These are phyloP conservation scores for Dactylellina cionopaga DNA, from an alignment of 2,329 filamentous ascomycete species.

Conservation along the genomic window DNA sequence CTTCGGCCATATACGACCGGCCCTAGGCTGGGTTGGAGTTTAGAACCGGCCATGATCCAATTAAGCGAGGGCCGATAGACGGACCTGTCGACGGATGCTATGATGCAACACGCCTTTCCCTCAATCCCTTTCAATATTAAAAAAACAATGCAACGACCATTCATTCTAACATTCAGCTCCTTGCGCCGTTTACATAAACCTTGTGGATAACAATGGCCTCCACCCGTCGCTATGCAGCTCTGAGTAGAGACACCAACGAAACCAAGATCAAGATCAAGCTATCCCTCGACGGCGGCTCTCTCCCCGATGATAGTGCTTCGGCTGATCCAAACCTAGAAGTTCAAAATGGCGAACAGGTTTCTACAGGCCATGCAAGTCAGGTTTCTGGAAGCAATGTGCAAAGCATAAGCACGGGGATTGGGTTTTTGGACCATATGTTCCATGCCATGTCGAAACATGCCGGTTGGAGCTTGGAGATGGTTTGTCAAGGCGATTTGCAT, in stretches of 20 bases:
- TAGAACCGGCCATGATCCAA: background rate
- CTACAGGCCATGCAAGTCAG: constrained; percentile 80
- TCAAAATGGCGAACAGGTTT: constrained; percentile 59
- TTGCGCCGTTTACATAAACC: background rate
- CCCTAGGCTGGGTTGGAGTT: too few species aligned
- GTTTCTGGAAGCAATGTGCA: constrained; percentile 85
- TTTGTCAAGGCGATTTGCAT: constrained; percentile 88
- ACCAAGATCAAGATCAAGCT: constrained; percentile 94
- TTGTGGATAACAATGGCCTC: constrained; percentile 18
- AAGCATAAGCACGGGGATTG: constrained; percentile 89
- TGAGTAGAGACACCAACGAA: constrained; percentile 94
- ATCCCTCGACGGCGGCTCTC: constrained; percentile 89
- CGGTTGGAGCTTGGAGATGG: constrained; percentile 87
- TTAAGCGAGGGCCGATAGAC: constrained; percentile 49
- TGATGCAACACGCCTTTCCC: constrained; percentile 17
- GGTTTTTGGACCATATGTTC: constrained; percentile 98
- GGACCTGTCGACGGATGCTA: constrained; percentile 19
- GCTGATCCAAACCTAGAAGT: constrained; percentile 17
- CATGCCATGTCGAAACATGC: constrained; percentile 96
- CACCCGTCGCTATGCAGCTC: constrained; percentile 72
- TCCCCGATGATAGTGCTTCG: constrained; percentile 67
- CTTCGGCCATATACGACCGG: too few species aligned
- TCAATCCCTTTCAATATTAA: constrained; percentile 4
- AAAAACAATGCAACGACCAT: background rate
- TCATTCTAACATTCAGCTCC: too few species aligned